Evolutionary conservation across 495 filamentous ascomycete genomes (phyloP).

Genomic region (Daldinia concentrica): DNA sequence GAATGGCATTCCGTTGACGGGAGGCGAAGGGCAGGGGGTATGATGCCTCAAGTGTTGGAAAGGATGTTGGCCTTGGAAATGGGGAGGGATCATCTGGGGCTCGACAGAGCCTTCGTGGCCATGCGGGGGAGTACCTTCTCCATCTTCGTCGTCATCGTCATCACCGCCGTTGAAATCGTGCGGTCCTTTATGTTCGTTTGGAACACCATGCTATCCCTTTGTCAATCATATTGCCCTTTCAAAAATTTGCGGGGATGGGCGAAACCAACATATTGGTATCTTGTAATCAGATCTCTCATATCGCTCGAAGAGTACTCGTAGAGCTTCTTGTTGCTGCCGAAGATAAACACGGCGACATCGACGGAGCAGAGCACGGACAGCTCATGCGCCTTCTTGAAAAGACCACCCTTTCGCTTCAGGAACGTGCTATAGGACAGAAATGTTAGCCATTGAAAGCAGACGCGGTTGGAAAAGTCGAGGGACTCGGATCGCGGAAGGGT

Average conservation of each 20-base stretch:
- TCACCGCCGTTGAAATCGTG: constrained; percentile 87
- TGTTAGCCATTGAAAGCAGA: constrained; percentile 85
- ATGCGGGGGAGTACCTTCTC: constrained; percentile 74
- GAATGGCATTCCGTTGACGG: constrained; percentile 83
- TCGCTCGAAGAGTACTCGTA: constrained; percentile 96
- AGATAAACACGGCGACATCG: constrained; percentile 98
- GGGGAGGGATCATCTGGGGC: constrained; percentile 72
- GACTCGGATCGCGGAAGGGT: constrained; percentile 14
- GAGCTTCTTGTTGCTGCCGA: constrained; percentile 96
- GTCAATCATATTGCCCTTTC: constrained; percentile 43
- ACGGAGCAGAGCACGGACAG: constrained; percentile 97
- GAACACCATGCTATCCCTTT: constrained; percentile 76
- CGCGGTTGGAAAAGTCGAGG: constrained; percentile 32
- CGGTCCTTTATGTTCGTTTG: constrained; percentile 96
- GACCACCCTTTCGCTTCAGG: constrained; percentile 95
- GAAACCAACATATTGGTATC: constrained; percentile 86
- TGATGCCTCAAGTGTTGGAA: constrained; percentile 83
- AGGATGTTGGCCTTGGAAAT: constrained; percentile 76
- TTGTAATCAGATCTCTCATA: constrained; percentile 85
- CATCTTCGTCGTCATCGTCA: constrained; percentile 89
- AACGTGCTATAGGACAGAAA: constrained; percentile 86
- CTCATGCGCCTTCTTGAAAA: constrained; percentile 99
- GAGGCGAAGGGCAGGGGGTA: constrained; percentile 88
- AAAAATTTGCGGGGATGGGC: constrained; percentile 16
- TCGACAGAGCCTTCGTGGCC: constrained; percentile 60